phyloP scores from a whole-genome alignment of 23 red algal genomes.

The Agarophyton chilense region DNA sequence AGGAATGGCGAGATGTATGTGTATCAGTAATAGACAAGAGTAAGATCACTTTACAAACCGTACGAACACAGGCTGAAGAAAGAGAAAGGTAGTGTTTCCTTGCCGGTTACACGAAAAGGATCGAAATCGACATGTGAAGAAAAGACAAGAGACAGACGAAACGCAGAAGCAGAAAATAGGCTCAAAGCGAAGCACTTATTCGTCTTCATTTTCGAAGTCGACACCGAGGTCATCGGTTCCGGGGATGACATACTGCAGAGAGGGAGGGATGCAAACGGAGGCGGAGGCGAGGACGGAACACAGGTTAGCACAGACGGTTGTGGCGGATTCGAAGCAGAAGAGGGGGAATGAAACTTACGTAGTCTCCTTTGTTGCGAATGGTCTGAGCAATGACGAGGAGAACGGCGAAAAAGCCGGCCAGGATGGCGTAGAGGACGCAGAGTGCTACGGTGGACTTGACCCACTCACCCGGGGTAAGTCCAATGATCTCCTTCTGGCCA shows the following conservation, averaged over 20 bases:
- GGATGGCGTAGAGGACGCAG: constrained; percentile 57
- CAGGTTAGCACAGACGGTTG: no score
- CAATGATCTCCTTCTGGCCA: constrained; percentile 62
- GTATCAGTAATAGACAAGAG: constrained; percentile 18
- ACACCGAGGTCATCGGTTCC: constrained; percentile 22
- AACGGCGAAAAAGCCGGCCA: constrained; percentile 49
- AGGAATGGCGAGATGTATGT: no score
- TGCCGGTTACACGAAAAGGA: constrained; percentile 11
- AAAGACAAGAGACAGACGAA: background rate
- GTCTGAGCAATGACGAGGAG: constrained; percentile 57
- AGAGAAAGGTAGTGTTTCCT: constrained; percentile 2
- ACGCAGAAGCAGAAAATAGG: background rate
- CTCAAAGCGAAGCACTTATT: background rate
- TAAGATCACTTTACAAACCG: constrained; percentile 36
- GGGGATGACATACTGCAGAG: background rate
- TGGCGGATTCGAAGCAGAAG: background rate
- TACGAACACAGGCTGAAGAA: constrained; percentile 4
- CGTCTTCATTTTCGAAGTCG: background rate
- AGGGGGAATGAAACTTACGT: constrained; percentile 12
- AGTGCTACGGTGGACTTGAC: constrained; percentile 40
- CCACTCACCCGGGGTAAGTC: constrained; percentile 53
- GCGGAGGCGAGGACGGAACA: background rate
- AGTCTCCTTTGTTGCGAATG: constrained; percentile 45
- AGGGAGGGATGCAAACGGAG: background rate
- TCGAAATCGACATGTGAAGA: background rate